Conservation (phyloP, 306 rosid genomes). For the Quillaja saponaria region DNA sequence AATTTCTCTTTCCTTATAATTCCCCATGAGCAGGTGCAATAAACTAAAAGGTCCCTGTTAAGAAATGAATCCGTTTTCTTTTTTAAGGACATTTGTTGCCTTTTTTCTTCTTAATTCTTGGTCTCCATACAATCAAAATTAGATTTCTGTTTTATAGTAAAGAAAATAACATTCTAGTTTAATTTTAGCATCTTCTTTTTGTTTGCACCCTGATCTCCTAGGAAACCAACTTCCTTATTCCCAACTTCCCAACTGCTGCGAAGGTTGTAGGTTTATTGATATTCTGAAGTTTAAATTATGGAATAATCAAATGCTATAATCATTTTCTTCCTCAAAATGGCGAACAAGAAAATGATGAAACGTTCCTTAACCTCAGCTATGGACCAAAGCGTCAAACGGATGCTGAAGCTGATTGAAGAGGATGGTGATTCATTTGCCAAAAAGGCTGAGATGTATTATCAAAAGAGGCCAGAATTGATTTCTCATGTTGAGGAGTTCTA, state of each 20-base stretch:
- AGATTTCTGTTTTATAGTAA: slow-evolving; percentile 10
- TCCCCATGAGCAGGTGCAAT: neutral
- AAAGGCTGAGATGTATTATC: slow-evolving; percentile 95
- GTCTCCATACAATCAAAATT: neutral
- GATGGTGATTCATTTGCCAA: slow-evolving; percentile 96
- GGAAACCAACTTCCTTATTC: slow-evolving; percentile 28
- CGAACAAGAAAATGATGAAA: slow-evolving; percentile 48
- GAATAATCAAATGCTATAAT: slow-evolving; percentile 14
- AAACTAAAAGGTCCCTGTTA: slow-evolving; percentile 3
- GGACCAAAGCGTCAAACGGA: slow-evolving; percentile 79
- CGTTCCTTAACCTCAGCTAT: slow-evolving; percentile 64
- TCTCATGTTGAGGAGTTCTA: slow-evolving; percentile 87
- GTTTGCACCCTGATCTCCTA: slow-evolving; percentile 17
- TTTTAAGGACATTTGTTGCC: slow-evolving; percentile 28
- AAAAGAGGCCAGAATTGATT: slow-evolving; percentile 86
- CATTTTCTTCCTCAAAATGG: slow-evolving; percentile 36
- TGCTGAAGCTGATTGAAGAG: slow-evolving; percentile 90
- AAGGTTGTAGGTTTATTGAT: slow-evolving; percentile 27
- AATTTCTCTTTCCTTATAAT: neutral
- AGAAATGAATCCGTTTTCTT: slow-evolving; percentile 10
- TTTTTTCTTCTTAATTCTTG: neutral
- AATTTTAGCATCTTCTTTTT: slow-evolving; percentile 30
- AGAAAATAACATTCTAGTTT: slow-evolving; percentile 19
- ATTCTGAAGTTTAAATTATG: slow-evolving; percentile 24
- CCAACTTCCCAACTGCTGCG: slow-evolving; percentile 33